These are phyloP conservation scores for Magnolia sinica DNA, from an alignment of 164 flowering plant species.

Conservation along the genomic window DNA sequence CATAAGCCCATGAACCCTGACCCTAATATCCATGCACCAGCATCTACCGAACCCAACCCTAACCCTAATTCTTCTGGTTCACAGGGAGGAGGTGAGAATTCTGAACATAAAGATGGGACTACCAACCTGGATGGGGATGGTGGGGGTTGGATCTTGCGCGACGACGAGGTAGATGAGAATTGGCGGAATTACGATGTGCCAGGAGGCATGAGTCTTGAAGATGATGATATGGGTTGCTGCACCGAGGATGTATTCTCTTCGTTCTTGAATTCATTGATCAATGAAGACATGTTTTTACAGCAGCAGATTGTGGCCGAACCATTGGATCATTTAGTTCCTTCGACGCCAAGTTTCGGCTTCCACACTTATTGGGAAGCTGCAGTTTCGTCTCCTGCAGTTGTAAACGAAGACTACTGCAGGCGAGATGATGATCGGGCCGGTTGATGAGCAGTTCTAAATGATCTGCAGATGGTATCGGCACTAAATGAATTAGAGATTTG, in stretches of 20 bases:
- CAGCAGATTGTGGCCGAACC: constrained; percentile 12
- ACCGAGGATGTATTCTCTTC: constrained; percentile 56
- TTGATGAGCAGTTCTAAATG: background rate
- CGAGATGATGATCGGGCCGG: background rate
- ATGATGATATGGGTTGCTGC: constrained; percentile 26
- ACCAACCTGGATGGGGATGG: background rate
- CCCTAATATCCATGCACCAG: constrained; percentile 5
- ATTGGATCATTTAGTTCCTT: constrained; percentile 12
- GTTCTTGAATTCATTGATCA: constrained; percentile 48
- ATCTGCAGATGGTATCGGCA: background rate
- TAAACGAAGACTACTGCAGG: background rate
- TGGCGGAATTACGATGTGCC: background rate
- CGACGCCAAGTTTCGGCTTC: constrained; percentile 5
- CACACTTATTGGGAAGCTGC: constrained; percentile 23
- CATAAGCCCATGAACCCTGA: constrained; percentile 48
- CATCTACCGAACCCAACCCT: constrained; percentile 13
- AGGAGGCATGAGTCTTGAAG: background rate
- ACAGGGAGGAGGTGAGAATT: background rate
- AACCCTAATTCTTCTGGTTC: constrained; percentile 8
- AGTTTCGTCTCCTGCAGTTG: background rate
- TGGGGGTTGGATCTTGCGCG: background rate
- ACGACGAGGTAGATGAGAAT: background rate
- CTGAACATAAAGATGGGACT: background rate
- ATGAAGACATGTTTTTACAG: constrained; percentile 37
- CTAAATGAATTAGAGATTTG: background rate